Evolutionary conservation across 208 protist genomes (phyloP).

Genomic region (Trypanosoma conorhini): DNA sequence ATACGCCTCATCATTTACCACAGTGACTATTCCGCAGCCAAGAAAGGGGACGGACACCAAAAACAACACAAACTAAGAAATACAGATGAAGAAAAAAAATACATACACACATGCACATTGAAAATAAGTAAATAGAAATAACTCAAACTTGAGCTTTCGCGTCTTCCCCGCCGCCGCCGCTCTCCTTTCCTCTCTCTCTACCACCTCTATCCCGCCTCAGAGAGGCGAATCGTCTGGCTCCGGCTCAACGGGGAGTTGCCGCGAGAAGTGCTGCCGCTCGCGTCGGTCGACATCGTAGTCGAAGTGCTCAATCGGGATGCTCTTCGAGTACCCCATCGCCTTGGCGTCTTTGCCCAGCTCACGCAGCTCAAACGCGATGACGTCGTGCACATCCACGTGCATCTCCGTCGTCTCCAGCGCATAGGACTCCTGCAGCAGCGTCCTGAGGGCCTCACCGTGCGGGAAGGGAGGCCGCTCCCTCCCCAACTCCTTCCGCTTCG

Average conservation of each 20-base stretch:
- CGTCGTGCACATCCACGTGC: conserved; percentile 82
- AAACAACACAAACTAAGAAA: too few relatives aligned
- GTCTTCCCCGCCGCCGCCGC: too few relatives aligned
- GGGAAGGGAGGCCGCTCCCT: conserved; percentile 23
- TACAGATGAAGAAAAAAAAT: neutral
- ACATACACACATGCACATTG: too few relatives aligned
- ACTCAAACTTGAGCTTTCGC: too few relatives aligned
- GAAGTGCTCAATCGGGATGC: conserved; percentile 74
- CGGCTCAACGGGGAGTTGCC: conserved; percentile 57
- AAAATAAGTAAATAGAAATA: neutral
- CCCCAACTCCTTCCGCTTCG: conserved; percentile 1
- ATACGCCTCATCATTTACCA: too few relatives aligned
- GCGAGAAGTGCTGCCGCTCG: conserved; percentile 72
- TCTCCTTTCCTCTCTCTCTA: neutral
- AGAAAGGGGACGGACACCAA: too few relatives aligned
- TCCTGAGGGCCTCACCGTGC: conserved; percentile 29
- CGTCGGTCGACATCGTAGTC: conserved; percentile 64
- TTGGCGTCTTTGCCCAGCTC: conserved; percentile 69
- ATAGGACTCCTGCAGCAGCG: conserved; percentile 7
- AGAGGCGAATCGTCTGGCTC: conserved; percentile 31
- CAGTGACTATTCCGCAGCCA: too few relatives aligned
- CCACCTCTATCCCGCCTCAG: too few relatives aligned
- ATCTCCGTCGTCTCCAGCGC: conserved; percentile 27
- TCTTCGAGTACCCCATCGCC: conserved; percentile 78
- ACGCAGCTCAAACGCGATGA: conserved; percentile 65